Evolutionary conservation across 2,329 filamentous ascomycete genomes (phyloP), one percentile per base, ranked within the genome.

Genomic region (Paecilomyces fulvus): DNA sequence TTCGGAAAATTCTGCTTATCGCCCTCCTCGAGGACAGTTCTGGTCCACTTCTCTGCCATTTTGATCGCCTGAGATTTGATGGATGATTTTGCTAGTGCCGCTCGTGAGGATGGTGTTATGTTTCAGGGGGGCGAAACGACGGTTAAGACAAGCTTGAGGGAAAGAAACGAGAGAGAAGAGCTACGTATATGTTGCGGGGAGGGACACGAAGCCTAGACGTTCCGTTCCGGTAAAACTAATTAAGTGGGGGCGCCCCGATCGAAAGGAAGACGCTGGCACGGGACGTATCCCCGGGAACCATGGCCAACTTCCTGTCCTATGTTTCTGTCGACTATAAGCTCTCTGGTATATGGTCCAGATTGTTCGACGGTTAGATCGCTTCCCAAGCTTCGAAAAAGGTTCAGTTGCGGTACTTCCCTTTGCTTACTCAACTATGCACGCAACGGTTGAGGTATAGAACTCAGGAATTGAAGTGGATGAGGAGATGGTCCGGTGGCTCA

Each of bases 1-100:
- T 75, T 69, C 57, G 92, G 89, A 62, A 74, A 78, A 66, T 84
- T 71, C 56, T 80, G 79, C 57, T 78, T 77, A 67, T 81, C 80
- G 67, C 92, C 92, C 60, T 81, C 73, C 33, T 75, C 68, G 65
- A 86, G 72, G 61, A 82, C 74, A 52, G 79, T 81, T 80, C 90
- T 95, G 58, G 78, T 81, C 59, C 59, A 59, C 11, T 14, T 23
- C 20, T 54, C 20, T 30, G 21, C 8, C 37, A 43, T 43, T n/a
- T 43, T 43, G 37, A 17, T 43, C 37, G 4, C 1, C n/a, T 20
- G 37, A 8, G 14, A 20, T 43, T 17, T 2, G 2, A 43, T 17
- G 20, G 14, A n/a, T 5, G 7, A 17, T 6, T 43, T 43, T 2
- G 14, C n/a, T 17, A 43, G 8, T 17, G n/a, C 6, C 3, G 20